Evolutionary conservation across 192 early-diverging fungal species (phyloP).

Genomic region (Spizellomyces punctatus): DNA sequence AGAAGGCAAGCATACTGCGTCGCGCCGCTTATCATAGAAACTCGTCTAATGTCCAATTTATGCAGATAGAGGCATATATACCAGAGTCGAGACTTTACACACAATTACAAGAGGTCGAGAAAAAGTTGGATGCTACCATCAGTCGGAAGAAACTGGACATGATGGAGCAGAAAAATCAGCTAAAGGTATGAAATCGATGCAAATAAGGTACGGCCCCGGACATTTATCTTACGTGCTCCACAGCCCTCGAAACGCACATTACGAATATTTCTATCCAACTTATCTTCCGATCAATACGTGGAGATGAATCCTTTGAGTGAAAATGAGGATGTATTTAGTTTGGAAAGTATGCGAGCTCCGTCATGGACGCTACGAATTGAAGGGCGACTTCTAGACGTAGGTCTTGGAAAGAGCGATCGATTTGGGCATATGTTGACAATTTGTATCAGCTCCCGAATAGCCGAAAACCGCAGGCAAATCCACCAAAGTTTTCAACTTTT

Average conservation of each 20-base stretch:
- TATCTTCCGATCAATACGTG: constrained; percentile 73
- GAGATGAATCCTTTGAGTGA: constrained; percentile 45
- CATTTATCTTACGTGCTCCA: neutral
- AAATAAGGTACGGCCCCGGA: constrained; percentile 19
- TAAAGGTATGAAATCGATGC: constrained; percentile 65
- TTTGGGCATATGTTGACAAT: neutral
- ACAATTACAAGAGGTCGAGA: constrained; percentile 86
- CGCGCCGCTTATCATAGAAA: too few relatives aligned
- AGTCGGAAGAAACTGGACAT: constrained; percentile 89
- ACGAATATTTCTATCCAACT: constrained; percentile 92
- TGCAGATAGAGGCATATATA: constrained; percentile 84
- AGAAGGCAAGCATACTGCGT: constrained; percentile 27
- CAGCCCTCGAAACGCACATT: constrained; percentile 73
- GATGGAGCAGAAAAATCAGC: constrained; percentile 86
- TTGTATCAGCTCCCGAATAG: constrained; percentile 46
- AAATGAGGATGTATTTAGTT: constrained; percentile 46
- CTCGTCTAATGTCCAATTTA: constrained; percentile 13
- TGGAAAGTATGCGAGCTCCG: constrained; percentile 52
- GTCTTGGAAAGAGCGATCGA: constrained; percentile 23
- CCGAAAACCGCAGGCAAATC: constrained; percentile 45
- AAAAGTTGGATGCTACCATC: constrained; percentile 84
- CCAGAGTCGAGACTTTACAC: constrained; percentile 90
- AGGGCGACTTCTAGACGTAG: constrained; percentile 82
- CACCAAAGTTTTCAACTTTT: constrained; percentile 85
- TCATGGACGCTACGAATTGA: constrained; percentile 92